Conservation (phyloP, 768 basidiomycete species). For the Clitopilus hobsonii region DNA sequence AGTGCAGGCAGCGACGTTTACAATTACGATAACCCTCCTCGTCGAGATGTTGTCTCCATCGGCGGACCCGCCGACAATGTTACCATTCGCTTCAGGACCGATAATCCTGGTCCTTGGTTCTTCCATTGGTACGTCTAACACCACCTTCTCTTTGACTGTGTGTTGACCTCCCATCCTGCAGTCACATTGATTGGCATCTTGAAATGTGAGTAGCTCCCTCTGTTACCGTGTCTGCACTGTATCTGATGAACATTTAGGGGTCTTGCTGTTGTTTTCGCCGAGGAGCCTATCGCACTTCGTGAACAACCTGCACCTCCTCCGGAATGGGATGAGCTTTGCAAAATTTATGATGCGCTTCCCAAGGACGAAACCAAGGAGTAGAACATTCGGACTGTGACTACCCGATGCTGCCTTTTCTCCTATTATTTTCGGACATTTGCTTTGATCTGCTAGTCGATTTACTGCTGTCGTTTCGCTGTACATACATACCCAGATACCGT, state of each 20-base stretch:
- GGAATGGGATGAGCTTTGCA: neutral
- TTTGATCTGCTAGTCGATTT: too few species aligned
- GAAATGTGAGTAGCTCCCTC: slow-evolving; percentile 19
- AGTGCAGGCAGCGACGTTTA: slow-evolving; percentile 31
- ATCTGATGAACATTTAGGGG: slow-evolving; percentile 15
- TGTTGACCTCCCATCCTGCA: slow-evolving; percentile 5
- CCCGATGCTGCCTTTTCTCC: neutral
- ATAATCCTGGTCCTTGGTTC: slow-evolving; percentile 66
- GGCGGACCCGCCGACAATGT: slow-evolving; percentile 34
- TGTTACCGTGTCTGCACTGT: neutral
- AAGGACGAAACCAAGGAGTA: neutral
- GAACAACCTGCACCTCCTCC: neutral
- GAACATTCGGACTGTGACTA: neutral
- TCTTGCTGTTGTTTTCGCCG: slow-evolving; percentile 28
- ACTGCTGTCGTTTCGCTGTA: too few species aligned
- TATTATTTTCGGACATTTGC: neutral
- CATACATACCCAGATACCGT: too few species aligned
- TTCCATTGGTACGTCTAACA: slow-evolving; percentile 31
- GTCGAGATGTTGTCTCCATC: slow-evolving; percentile 53
- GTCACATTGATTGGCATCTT: slow-evolving; percentile 42
- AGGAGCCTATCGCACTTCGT: slow-evolving; percentile 13
- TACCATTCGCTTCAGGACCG: slow-evolving; percentile 59
- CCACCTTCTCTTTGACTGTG: neutral
- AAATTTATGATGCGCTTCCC: neutral
- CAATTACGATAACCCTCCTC: slow-evolving; percentile 47